Conservation (phyloP, 1,284 basidiomycete genomes). For the Ceratobasidium sp. region DNA sequence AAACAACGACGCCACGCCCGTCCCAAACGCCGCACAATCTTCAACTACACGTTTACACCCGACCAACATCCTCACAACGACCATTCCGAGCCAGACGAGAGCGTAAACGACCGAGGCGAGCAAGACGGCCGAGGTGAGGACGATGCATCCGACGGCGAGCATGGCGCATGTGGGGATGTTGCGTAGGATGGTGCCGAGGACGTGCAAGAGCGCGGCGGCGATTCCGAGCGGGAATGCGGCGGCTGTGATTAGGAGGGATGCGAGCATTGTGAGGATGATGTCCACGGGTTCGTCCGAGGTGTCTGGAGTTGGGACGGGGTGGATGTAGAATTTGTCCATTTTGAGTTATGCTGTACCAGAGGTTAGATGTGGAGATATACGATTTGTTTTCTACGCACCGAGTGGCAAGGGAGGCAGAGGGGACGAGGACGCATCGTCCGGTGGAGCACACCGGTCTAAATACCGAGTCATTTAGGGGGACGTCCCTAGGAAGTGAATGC, state of each 20-base stretch:
- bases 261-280: conserved; percentile 33
- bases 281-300: conserved; percentile 23
- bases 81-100: background rate
- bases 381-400: background rate
- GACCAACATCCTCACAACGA: background rate
- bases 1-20: conserved; percentile 38
- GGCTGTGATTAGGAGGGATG: conserved; percentile 8
- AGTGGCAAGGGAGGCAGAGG: background rate
- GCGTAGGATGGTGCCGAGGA: conserved; percentile 24
- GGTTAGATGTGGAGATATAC: too few relatives aligned
- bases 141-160: conserved; percentile 17
- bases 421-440: background rate
- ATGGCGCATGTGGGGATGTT: conserved; percentile 37
- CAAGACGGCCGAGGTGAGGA: conserved; percentile 37
- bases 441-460: background rate
- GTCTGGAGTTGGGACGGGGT: background rate
- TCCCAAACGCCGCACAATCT: conserved; percentile 3
- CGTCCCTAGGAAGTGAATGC: conserved; percentile 14
- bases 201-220: conserved; percentile 33
- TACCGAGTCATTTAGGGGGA: conserved; percentile 9
- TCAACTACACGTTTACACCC: conserved; percentile 3
- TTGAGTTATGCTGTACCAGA: background rate
- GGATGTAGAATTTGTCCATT: conserved; percentile 17
- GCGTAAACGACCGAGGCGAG: conserved; percentile 28
- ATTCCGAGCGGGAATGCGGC: conserved; percentile 33